Evolutionary conservation across 2,329 filamentous ascomycete species (phyloP).

Genomic region (Botrytis fragariae): DNA sequence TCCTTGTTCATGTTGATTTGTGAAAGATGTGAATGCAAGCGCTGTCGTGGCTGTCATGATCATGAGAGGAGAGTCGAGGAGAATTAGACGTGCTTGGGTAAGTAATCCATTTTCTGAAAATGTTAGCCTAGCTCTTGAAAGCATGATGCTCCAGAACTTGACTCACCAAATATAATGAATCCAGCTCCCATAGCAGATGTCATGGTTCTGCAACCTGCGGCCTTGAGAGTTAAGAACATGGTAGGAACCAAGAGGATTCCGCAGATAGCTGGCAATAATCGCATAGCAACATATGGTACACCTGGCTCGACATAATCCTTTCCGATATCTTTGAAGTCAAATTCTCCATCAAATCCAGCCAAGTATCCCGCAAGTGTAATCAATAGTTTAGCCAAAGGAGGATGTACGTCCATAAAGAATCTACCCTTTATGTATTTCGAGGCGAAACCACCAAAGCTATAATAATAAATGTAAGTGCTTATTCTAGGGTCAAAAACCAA

Average conservation of each 20-base stretch:
- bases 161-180: slow-evolving; percentile 83
- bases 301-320: slow-evolving; percentile 95
- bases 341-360: slow-evolving; percentile 90
- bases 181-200: slow-evolving; percentile 81
- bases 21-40: slow-evolving; percentile 87
- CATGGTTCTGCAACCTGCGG: slow-evolving; percentile 80
- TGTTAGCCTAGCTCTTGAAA: slow-evolving; percentile 27
- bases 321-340: slow-evolving; percentile 99
- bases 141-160: slow-evolving; percentile 20
- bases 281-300: slow-evolving; percentile 97
- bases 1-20: slow-evolving; percentile 93
- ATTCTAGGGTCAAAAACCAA: not conserved
- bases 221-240: slow-evolving; percentile 94
- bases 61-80: slow-evolving; percentile 92
- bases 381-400: slow-evolving; percentile 91
- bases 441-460: slow-evolving; percentile 93
- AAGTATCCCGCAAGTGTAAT: slow-evolving; percentile 94
- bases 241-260: slow-evolving; percentile 85
- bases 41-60: slow-evolving; percentile 91
- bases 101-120: slow-evolving; percentile 83
- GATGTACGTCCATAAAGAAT: slow-evolving; percentile 99
- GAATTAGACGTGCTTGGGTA: slow-evolving; percentile 91
- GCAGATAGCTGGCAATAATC: slow-evolving; percentile 84
- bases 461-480: slow-evolving; percentile 25
- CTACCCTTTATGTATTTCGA: slow-evolving; percentile 98